These are phyloP conservation scores for Nemania serpens DNA, from an alignment of 2,329 filamentous ascomycete genomes.

Conservation along the genomic window DNA sequence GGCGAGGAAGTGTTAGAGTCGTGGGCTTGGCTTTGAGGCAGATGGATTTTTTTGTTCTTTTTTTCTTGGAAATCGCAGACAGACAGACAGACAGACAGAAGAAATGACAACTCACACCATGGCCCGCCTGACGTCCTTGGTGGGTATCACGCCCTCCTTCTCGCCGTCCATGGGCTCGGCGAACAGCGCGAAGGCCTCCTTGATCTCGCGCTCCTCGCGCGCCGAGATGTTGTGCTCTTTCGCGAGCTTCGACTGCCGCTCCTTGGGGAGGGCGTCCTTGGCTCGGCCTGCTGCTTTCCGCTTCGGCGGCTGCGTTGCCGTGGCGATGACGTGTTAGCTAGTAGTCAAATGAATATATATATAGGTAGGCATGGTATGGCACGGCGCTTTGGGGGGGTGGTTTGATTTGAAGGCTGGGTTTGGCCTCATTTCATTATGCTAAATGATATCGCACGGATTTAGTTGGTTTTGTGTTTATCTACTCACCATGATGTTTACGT, in stretches of 20 bases:
- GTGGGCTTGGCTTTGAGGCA: neutral
- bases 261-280: conserved; percentile 42
- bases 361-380: no score
- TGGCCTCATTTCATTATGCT: no score
- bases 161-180: conserved; percentile 71
- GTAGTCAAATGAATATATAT: no score
- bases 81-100: neutral
- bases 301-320: conserved; percentile 54
- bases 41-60: no score
- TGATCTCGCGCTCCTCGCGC: conserved; percentile 86
- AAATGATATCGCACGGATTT: neutral
- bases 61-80: no score
- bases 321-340: neutral
- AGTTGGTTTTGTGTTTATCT: neutral
- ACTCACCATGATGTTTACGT: conserved; percentile 2
- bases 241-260: conserved; percentile 82
- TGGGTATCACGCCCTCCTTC: conserved; percentile 72
- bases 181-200: conserved; percentile 87
- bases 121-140: conserved; percentile 70
- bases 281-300: conserved; percentile 47
- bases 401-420: no score
- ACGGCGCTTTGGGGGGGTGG: no score
- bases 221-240: conserved; percentile 87
- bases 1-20: neutral
- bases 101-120: conserved; percentile 62